Percentiles rank a stretch among this genome's conserved stretches.
Conservation (phyloP, 2,329 filamentous ascomycete genomes). For the Gremmenia infestans region DNA sequence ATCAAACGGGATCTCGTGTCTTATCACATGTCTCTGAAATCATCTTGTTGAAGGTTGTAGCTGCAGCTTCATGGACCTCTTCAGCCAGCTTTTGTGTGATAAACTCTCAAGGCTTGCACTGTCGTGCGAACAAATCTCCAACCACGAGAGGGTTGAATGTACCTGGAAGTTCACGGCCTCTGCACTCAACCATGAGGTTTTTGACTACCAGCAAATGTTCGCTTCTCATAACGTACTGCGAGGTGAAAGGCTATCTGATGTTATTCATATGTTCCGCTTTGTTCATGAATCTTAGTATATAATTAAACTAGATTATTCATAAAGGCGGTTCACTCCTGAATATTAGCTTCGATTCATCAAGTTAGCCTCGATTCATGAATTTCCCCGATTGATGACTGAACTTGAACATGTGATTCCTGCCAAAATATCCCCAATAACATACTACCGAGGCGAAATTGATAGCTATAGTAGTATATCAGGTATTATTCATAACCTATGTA, state of each 20-base stretch:
- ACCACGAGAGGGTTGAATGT: constrained; percentile 14
- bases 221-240: constrained; percentile 4
- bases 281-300: no score
- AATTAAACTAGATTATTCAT: no score
- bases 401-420: no score
- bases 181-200: not conserved
- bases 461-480: no score
- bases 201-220: not conserved
- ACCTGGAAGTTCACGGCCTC: constrained; percentile 8
- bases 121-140: constrained; percentile 14
- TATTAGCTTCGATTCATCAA: no score
- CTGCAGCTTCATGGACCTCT: constrained; percentile 5
- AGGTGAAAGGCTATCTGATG: not conserved
- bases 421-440: no score
- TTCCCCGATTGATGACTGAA: no score
- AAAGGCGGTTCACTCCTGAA: no score
- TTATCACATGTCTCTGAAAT: constrained; percentile 7
- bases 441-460: no score
- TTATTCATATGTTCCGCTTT: no score
- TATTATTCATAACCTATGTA: no score
- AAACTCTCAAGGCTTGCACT: constrained; percentile 9
- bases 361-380: no score
- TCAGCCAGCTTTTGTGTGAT: constrained; percentile 5
- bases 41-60: not conserved
- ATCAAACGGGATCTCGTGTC: constrained; percentile 7